A percentile compares a stretch with the other conserved stretches of the same genome.
phyloP scores from a whole-genome alignment of 176 grass and related monocot species.

The Aegilops speltoides region DNA sequence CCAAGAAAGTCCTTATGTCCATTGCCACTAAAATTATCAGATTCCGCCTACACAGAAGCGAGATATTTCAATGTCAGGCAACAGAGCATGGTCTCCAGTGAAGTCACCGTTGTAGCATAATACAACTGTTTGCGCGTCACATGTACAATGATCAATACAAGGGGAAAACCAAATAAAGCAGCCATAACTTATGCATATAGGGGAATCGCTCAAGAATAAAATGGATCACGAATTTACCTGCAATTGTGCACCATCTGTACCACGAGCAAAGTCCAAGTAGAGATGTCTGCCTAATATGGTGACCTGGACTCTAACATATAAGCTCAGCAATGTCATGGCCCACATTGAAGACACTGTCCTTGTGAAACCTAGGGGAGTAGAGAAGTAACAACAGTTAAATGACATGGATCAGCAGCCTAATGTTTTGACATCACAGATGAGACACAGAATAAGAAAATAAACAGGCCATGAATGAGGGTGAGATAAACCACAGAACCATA shows the following conservation, averaged over 20 bases:
- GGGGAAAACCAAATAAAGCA: neutral
- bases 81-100: constrained; percentile 8
- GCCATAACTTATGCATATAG: neutral
- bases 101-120: neutral
- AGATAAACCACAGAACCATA: constrained; percentile 32
- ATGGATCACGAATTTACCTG: constrained; percentile 33
- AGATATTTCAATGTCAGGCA: constrained; percentile 26
- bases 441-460: neutral
- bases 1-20: constrained; percentile 75
- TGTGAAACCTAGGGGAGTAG: constrained; percentile 70
- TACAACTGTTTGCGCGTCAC: neutral
- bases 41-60: constrained; percentile 56
- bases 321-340: constrained; percentile 88
- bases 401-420: neutral
- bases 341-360: constrained; percentile 77
- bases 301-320: constrained; percentile 96
- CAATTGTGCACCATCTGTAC: constrained; percentile 44
- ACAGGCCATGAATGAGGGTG: neutral
- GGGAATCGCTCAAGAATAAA: neutral
- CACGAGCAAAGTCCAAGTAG: constrained; percentile 79
- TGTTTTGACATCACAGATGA: constrained; percentile 1
- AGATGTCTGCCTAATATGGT: constrained; percentile 97
- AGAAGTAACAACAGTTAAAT: neutral
- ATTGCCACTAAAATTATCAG: constrained; percentile 52
- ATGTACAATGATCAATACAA: neutral